These are phyloP conservation scores for Boletellus ananas DNA, from an alignment of 768 basidiomycete species.

Conservation along the genomic window DNA sequence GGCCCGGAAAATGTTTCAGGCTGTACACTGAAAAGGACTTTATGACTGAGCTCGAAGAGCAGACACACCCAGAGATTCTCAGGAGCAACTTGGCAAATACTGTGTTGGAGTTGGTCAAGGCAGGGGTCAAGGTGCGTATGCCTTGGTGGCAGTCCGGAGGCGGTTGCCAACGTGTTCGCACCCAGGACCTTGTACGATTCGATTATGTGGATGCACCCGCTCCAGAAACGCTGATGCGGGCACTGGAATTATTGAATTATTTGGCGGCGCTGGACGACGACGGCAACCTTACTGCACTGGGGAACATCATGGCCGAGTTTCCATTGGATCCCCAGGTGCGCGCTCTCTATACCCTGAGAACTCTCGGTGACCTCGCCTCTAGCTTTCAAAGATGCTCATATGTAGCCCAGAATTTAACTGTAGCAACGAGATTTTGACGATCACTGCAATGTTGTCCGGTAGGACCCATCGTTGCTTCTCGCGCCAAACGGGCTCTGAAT, in stretches of 20 bases:
- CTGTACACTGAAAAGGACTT: slow-evolving; percentile 98
- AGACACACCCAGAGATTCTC: slow-evolving; percentile 95
- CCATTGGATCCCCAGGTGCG: slow-evolving; percentile 94
- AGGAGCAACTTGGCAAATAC: slow-evolving; percentile 91
- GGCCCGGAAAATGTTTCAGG: slow-evolving; percentile 96
- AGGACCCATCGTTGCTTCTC: slow-evolving; percentile 14
- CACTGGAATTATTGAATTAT: slow-evolving; percentile 89
- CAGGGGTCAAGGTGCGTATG: slow-evolving; percentile 72
- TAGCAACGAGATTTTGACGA: slow-evolving; percentile 92
- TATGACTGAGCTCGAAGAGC: slow-evolving; percentile 92
- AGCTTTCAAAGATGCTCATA: slow-evolving; percentile 90
- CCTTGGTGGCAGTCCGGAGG: neutral
- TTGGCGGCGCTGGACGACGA: slow-evolving; percentile 92
- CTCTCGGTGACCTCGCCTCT: neutral
- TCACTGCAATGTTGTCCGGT: slow-evolving; percentile 97
- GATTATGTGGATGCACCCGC: slow-evolving; percentile 93
- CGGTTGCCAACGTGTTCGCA: neutral
- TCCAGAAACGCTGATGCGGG: slow-evolving; percentile 95
- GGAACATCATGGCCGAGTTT: slow-evolving; percentile 94
- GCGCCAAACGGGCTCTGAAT: neutral
- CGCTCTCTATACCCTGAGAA: slow-evolving; percentile 6
- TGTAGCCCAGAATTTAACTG: slow-evolving; percentile 93
- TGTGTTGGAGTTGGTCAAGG: slow-evolving; percentile 89
- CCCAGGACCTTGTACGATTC: slow-evolving; percentile 74
- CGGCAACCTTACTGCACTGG: slow-evolving; percentile 82